Conservation (phyloP, 352 stramenopile species). For the Phytophthora europaea region DNA sequence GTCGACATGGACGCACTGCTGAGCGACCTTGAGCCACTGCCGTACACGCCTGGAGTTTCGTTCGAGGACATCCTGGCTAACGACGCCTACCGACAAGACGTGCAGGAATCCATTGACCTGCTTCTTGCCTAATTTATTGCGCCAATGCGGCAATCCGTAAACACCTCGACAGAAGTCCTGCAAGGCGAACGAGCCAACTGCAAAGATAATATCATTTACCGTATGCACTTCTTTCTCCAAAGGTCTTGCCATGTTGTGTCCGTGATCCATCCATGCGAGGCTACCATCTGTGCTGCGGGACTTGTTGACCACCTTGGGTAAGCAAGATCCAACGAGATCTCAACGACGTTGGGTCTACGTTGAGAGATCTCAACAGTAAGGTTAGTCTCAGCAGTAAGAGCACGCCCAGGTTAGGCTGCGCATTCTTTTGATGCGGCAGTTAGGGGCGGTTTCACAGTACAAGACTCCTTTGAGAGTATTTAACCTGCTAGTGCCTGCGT, state of each 20-base stretch:
- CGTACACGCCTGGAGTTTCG: conserved; percentile 53
- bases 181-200: conserved; percentile 22
- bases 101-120: conserved; percentile 61
- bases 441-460: conserved; percentile 15
- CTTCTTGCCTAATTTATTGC: conserved; percentile 63
- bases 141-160: conserved; percentile 31
- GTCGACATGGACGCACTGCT: conserved; percentile 43
- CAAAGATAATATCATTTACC: conserved; percentile 46
- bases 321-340: not conserved
- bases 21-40: conserved; percentile 54
- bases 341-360: not conserved
- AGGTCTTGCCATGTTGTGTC: not conserved
- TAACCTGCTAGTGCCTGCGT: not conserved
- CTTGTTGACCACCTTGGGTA: not conserved
- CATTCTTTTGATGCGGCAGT: conserved; percentile 22
- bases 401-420: not conserved
- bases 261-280: not conserved
- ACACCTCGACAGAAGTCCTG: conserved; percentile 31
- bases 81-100: conserved; percentile 66
- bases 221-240: conserved; percentile 6
- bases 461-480: not conserved
- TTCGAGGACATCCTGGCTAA: conserved; percentile 53
- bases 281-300: not conserved
- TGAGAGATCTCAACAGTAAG: not conserved
- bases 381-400: not conserved